Evolutionary conservation across 1,284 basidiomycete genomes (phyloP), one percentile per base, ranked within the genome.

Genomic region (Tilletia walkeri): DNA sequence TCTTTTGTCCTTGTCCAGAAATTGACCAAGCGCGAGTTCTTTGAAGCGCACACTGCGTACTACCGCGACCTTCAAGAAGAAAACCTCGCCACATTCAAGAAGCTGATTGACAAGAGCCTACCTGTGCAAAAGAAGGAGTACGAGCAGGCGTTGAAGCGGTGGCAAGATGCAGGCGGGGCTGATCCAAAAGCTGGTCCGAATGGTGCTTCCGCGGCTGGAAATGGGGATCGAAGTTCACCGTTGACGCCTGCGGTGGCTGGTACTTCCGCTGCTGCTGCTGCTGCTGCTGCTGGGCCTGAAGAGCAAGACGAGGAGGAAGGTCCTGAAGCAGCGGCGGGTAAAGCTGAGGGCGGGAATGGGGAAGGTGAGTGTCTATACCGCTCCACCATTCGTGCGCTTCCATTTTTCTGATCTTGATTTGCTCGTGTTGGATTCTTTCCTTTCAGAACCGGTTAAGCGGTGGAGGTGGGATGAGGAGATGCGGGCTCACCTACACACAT

Each of bases 11-110:
- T 67, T 12, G 6, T 50, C 61, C 65, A 72, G 71, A 83, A 83
- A 72, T 69, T 82, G 53, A 78, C 77, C 61, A 82, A 80, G 69
- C 74, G 82, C 39, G 81, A 83, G 65, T 80, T 81, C 65, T 82
- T 79, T 65, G 72, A 74, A 36, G 72, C 77, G 53, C 80, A 82
- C 73, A 75, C 76, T 67, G 75, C 73, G 59, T 76, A 77, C 65
- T 78, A 79, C 67, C 70, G 72, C 48, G 73, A 75, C 14, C 71
- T 80, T 41, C 77, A 80, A 70, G 76, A 83, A 39, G 78, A 81
- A 66, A 76, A 79, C 20, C 63, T 81, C 61, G 76, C 78, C 56
- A 70, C 69, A 65, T 74, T 81, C 0, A 71, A 72, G 12, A 47
- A 45, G 48, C 74, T 78, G 68, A 74, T 80, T 41, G 70, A 72